A percentile compares a stretch with the other conserved stretches of the same genome.
phyloP scores from a whole-genome alignment of 2,329 filamentous ascomycete species.

The Arthrobotrys iridis region DNA sequence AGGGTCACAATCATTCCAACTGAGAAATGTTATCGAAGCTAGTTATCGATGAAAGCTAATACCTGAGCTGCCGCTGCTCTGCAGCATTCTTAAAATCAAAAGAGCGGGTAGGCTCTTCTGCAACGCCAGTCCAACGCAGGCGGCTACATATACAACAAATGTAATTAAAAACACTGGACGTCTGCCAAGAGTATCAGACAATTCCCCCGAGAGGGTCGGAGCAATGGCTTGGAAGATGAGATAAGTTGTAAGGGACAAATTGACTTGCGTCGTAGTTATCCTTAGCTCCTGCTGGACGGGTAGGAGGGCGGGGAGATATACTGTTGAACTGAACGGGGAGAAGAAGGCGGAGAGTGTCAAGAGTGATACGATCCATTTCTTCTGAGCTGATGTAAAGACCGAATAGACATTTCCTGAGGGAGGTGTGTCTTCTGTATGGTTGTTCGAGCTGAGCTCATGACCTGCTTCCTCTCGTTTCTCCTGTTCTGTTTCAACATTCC shows the following conservation, averaged over 20 bases:
- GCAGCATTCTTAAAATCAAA: slow-evolving; percentile 70
- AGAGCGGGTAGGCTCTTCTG: slow-evolving; percentile 70
- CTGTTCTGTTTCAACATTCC: not conserved
- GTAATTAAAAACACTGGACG: slow-evolving; percentile 71
- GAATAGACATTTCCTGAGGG: slow-evolving; percentile 11
- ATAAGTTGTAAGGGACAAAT: slow-evolving; percentile 69
- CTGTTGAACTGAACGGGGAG: slow-evolving; percentile 60
- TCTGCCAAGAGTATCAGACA: slow-evolving; percentile 71
- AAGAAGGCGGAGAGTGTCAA: slow-evolving; percentile 45
- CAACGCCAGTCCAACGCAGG: slow-evolving; percentile 70
- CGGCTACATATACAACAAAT: slow-evolving; percentile 69
- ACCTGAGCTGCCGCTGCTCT: slow-evolving; percentile 71
- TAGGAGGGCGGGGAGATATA: slow-evolving; percentile 68
- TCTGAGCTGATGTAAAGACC: slow-evolving; percentile 20
- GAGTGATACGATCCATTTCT: slow-evolving; percentile 42
- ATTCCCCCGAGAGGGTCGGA: slow-evolving; percentile 71
- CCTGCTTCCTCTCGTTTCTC: slow-evolving; percentile 16
- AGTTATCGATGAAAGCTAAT: not conserved
- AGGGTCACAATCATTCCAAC: no score
- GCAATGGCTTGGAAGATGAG: slow-evolving; percentile 71
- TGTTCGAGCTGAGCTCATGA: not conserved
- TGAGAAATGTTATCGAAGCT: not conserved
- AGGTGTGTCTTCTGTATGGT: not conserved
- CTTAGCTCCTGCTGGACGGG: slow-evolving; percentile 65
- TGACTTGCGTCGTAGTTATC: slow-evolving; percentile 63